These are phyloP conservation scores for Exophiala spinifera DNA, from an alignment of 2,329 filamentous ascomycete genomes.

Conservation along the genomic window DNA sequence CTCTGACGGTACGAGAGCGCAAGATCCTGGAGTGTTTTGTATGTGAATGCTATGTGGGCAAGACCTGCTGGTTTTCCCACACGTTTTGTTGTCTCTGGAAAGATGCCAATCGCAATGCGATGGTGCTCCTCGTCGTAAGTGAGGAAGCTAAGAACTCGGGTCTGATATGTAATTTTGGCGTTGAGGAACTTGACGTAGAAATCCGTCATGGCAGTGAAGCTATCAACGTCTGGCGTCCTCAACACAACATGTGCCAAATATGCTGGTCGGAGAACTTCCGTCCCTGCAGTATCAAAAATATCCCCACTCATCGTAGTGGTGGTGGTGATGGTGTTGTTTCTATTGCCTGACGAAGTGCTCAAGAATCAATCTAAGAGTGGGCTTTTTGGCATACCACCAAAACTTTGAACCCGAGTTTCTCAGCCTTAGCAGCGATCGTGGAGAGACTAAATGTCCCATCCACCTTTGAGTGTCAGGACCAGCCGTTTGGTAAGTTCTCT, in stretches of 20 bases:
- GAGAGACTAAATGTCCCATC: no score
- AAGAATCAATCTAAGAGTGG: no score
- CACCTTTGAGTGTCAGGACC: no score
- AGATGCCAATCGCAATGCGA: conserved; percentile 41
- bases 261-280: neutral
- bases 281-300: no score
- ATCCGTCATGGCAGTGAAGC: neutral
- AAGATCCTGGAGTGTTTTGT: conserved; percentile 21
- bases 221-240: conserved; percentile 10
- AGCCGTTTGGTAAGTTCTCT: no score
- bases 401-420: no score
- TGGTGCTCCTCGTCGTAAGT: conserved; percentile 30
- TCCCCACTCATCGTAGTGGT: no score
- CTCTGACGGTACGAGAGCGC: conserved; percentile 37
- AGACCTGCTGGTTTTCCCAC: neutral
- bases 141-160: conserved; percentile 1
- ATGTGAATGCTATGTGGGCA: neutral
- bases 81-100: conserved; percentile 24
- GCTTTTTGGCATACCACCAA: no score
- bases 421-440: no score
- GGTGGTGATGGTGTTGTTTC: no score
- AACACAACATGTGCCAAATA: conserved; percentile 13
- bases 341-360: no score
- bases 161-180: neutral
- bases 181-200: conserved; percentile 4